Evolutionary conservation across 2,329 filamentous ascomycete species (phyloP), one percentile per base, ranked within the genome.

Genomic region (Cladosporium sp.): DNA sequence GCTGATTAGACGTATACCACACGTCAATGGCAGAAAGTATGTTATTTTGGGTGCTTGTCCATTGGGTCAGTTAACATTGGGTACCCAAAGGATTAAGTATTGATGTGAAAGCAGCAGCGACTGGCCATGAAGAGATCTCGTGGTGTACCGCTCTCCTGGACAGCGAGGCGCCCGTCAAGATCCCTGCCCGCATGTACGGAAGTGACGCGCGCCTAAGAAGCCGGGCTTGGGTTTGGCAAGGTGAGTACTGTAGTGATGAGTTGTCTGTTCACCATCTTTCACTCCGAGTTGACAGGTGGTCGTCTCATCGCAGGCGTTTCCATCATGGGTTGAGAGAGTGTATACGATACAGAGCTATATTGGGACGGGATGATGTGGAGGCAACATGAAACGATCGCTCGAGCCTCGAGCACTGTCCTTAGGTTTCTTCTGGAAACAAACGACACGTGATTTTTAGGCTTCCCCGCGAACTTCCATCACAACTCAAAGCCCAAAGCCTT

Each of bases 101-200:
- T 38, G 28, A 28, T 47, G 39, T 45, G 12, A 15, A 14, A 20
- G 25, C 5, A 30, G 28, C 39, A 55, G 52, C 40, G 40, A 56
- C 54, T 56, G 54, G 54, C 14, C 22, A 14, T 39, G 34, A 20
- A 45, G 54, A 38, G 20, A 49, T 56, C 54, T 38, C 54, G 20
- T 34, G 39, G 28, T 22, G 54, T 40, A 40, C 54, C 42, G 15
- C 28, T 9, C 28, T 12, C 49, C 3, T 43, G 12, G 39, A 22
- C 25, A 20, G 51, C 51, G 51, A 55, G 51, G 39, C 51, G 51
- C 51, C 39, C 12, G 25, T 43, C 22, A 34, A 22, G n/a, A 36
- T 56, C 42, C 25, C 40, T 45, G 36, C 34, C 25, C 34, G 54
- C 54, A 56, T 37, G 40, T 20, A 17, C 34, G 34, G 19, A 39